phyloP scores from a whole-genome alignment of 1,139 yeast species.

The Geotrichum siamense region DNA sequence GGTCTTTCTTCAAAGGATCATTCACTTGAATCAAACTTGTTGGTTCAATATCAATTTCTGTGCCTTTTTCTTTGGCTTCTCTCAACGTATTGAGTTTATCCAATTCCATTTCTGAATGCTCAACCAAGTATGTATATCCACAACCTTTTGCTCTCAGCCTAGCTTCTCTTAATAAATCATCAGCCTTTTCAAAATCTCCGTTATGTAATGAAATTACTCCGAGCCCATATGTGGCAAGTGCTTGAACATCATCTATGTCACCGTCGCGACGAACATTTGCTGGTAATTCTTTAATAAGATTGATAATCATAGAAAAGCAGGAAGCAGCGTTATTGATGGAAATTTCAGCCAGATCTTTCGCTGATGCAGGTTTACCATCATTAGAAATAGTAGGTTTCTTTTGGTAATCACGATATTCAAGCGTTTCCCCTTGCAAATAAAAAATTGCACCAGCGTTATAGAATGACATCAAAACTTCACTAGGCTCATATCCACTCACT shows the following conservation, averaged over 20 bases:
- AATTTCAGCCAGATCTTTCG: conserved; percentile 9
- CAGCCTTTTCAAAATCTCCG: conserved; percentile 51
- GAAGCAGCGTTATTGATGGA: conserved; percentile 15
- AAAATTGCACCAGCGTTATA: conserved; percentile 67
- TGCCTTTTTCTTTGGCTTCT: conserved; percentile 3
- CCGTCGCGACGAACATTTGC: conserved; percentile 39
- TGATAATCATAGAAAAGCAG: conserved; percentile 39
- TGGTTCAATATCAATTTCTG: background rate
- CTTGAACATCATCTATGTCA: conserved; percentile 56
- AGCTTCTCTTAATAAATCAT: conserved; percentile 58
- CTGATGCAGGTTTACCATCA: conserved; percentile 23
- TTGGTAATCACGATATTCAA: conserved; percentile 45
- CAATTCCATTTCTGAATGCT: conserved; percentile 61
- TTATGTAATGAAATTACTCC: conserved; percentile 69
- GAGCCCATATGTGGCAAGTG: conserved; percentile 74
- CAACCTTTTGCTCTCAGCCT: conserved; percentile 63
- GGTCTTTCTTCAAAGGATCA: no score
- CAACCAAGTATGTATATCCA: conserved; percentile 55
- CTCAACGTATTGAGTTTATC: conserved; percentile 38
- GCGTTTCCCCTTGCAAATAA: conserved; percentile 63
- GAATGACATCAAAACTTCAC: conserved; percentile 53
- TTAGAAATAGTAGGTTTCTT: conserved; percentile 22
- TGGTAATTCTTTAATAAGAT: conserved; percentile 48
- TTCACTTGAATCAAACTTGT: background rate
- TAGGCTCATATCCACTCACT: conserved; percentile 59